Conservation (phyloP, 1,284 basidiomycete species). For the Austroboletus rostrupii region DNA sequence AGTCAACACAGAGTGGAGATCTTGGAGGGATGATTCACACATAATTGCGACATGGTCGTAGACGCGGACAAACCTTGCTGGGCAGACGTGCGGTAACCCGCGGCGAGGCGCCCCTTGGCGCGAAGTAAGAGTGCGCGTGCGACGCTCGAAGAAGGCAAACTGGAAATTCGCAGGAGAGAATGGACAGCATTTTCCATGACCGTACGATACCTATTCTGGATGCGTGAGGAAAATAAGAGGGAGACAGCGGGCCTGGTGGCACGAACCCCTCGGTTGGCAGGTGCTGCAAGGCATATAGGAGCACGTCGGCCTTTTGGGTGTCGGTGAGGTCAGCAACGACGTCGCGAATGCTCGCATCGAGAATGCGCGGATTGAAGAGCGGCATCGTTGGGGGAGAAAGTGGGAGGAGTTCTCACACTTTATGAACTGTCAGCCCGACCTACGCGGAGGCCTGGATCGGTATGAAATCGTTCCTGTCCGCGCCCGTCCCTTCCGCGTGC, state of each 20-base stretch:
- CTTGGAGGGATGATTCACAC: slow-evolving; percentile 33
- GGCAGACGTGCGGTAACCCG: slow-evolving; percentile 56
- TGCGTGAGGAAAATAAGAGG: slow-evolving; percentile 7
- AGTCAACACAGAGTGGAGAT: slow-evolving; percentile 59
- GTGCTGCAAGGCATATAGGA: slow-evolving; percentile 58
- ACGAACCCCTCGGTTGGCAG: slow-evolving; percentile 45
- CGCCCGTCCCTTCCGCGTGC: too few species aligned
- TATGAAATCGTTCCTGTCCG: too few species aligned
- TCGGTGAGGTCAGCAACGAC: slow-evolving; percentile 53
- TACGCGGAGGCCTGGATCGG: too few species aligned
- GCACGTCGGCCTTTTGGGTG: slow-evolving; percentile 62
- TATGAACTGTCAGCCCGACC: too few species aligned
- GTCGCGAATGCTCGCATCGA: slow-evolving; percentile 68
- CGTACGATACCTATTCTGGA: slow-evolving; percentile 46
- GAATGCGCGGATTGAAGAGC: slow-evolving; percentile 70
- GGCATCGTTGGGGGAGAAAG: too few species aligned
- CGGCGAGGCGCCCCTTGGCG: slow-evolving; percentile 56
- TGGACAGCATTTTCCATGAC: slow-evolving; percentile 72
- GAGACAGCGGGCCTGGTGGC: slow-evolving; percentile 23
- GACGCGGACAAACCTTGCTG: slow-evolving; percentile 49
- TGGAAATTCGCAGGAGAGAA: slow-evolving; percentile 58
- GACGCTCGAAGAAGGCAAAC: slow-evolving; percentile 48
- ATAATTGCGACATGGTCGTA: not conserved
- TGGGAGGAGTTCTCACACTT: too few species aligned
- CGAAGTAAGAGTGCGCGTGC: slow-evolving; percentile 61